These are phyloP conservation scores for Guyanaporus albipodus DNA, from an alignment of 768 basidiomycete species.

Conservation along the genomic window DNA sequence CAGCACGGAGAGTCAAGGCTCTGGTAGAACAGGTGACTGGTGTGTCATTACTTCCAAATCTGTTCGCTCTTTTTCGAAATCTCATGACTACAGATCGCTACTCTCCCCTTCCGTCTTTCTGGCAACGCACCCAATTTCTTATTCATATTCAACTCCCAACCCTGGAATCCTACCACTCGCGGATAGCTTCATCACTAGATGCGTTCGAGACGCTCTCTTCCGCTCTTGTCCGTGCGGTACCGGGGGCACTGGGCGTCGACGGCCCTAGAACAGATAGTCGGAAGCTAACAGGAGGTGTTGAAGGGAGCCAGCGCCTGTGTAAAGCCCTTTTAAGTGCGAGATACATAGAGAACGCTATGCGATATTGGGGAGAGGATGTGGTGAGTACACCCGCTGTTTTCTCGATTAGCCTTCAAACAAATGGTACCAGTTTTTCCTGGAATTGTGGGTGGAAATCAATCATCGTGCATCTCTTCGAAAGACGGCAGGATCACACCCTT, in stretches of 20 bases:
- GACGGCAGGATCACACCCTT: slow-evolving; percentile 44
- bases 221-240: slow-evolving; percentile 83
- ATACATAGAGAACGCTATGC: slow-evolving; percentile 67
- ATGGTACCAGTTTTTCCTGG: slow-evolving; percentile 76
- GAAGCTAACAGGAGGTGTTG: slow-evolving; percentile 74
- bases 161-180: slow-evolving; percentile 68
- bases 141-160: slow-evolving; percentile 81
- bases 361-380: slow-evolving; percentile 84
- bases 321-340: slow-evolving; percentile 82
- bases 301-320: slow-evolving; percentile 78
- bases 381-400: slow-evolving; percentile 43
- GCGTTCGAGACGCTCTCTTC: slow-evolving; percentile 93
- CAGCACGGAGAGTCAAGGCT: slow-evolving; percentile 77
- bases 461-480: slow-evolving; percentile 53
- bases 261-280: slow-evolving; percentile 45
- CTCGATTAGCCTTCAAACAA: background rate
- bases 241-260: slow-evolving; percentile 74
- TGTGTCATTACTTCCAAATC: slow-evolving; percentile 27
- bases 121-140: slow-evolving; percentile 81
- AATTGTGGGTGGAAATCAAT: slow-evolving; percentile 81
- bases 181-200: slow-evolving; percentile 82
- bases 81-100: slow-evolving; percentile 67
- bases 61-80: slow-evolving; percentile 1
- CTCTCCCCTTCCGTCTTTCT: slow-evolving; percentile 73
- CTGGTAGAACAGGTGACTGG: slow-evolving; percentile 92